Base-by-base conservation (phyloP, 2,329 filamentous ascomycete species). In the Fusarium algeriense region DNA sequence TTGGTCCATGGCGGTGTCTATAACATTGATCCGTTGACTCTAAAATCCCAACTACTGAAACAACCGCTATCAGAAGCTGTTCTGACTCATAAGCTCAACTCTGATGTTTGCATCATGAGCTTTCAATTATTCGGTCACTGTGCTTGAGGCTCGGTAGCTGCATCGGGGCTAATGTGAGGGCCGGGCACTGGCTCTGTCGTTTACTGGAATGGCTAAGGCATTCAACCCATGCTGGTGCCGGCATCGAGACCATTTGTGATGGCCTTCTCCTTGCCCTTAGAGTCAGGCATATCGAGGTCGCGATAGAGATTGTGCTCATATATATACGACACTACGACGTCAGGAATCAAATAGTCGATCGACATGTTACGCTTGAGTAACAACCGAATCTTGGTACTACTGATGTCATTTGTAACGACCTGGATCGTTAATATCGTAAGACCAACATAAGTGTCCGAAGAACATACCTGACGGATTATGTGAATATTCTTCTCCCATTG, bases 401-500 rank as follows among this genome's bases (percentile, higher is more conserved):
- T 94, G 61, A 96, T 91, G 76, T 97, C 92, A 79, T 95, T 95
- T 73, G 97, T 95, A 55, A 97, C 88, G 37, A 81, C 78, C 81
- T 97, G 37, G 30, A 23, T 38, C 23, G 41, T 67, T 46, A 61
- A 40, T 53, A 63, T 72, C 23, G 73, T 64, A 37, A 40, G 23
- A 30, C 20, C 10, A 30, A 23, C n/a, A 23, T 35, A 11, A 38
- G 28, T 17, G 28, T 30, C 14, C 12, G 9, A n/a, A 11, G 15
- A 37, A 26, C 58, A 67, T 57, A 79, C 79, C 75, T 81, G 80
- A 61, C 93, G 92, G 70, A 97, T 95, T 58, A 97, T 92, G 77
- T 93, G 91, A 67, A 97, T 90, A 74, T 97, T 96, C 75, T 94
- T 89, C 76, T 93, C 91, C 89, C 92, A 98, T 66, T 90, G 88